Base-by-base conservation (phyloP, 805 yeast genomes). In the Starmerella etchellsii region DNA sequence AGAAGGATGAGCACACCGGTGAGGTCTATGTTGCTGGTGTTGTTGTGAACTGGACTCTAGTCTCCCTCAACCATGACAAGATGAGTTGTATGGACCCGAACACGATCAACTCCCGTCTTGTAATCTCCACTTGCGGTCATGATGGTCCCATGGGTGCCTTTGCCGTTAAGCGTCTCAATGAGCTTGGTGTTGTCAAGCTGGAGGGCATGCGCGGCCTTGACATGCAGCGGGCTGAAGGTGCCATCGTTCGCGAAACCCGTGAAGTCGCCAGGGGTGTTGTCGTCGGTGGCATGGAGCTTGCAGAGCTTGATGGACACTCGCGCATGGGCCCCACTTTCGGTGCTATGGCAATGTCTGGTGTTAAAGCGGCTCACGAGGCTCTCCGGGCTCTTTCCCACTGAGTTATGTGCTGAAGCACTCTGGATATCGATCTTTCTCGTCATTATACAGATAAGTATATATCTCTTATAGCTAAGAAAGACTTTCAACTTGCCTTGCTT, bases 251-350 rank as follows among this genome's bases (percentile, higher is more conserved):
- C 61, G 67, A 71, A 42, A 72, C 85, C 31, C 67, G 78, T 55
- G 81, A 75, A 57, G 70, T 75, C 34, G 69, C 67, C 40, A 78
- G 79, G 15, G 81, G 81, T 24, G 65, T 75, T 44, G 58, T 67
- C 43, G 76, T 74, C 45, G 78, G 80, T 37, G 87, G 88, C 53
- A 79, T 79, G 88, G 87, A 79, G 62, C 68, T 77, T 49, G 76
- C 82, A 26, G 85, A 79, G 57, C 72, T 78, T 40, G 82, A 77
- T 54, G 85, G 85, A 21, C 71, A 74, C 51, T 76, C 78, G 69
- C 72, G 88, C 63, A 79, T 79, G 85, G 87, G 87, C 22, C 87
- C 88, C 37, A 78, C 85, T 30, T 79, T 79, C 51, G 85, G 84
- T 44, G 85, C 85, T 35, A 79, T 79, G 87, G 78, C 74, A 26